These are phyloP conservation scores for Tetradesmus obliquus DNA, from an alignment of 139 green algal species.

Conservation along the genomic window DNA sequence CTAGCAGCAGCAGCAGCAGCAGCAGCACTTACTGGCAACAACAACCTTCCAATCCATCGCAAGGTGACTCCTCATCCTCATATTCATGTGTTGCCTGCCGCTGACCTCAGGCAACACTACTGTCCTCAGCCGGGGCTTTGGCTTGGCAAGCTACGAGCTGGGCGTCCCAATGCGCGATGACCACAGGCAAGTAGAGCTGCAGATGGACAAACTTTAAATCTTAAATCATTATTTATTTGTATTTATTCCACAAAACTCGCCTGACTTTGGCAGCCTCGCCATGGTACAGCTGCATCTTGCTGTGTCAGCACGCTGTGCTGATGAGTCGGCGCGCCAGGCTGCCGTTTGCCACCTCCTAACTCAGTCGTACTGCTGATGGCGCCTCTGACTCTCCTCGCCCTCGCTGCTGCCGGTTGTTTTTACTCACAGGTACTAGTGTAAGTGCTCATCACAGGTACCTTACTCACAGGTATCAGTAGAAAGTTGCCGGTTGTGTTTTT, in stretches of 20 bases:
- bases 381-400: not conserved
- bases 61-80: not conserved
- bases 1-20: not conserved
- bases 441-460: not conserved
- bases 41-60: not conserved
- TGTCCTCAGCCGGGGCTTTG: conserved; percentile 4
- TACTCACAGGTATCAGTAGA: not conserved
- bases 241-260: not conserved
- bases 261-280: not conserved
- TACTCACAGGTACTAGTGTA: not conserved
- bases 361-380: no score
- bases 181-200: conserved; percentile 4
- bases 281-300: no score
- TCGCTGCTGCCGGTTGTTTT: not conserved
- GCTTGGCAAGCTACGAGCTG: not conserved
- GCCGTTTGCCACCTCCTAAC: no score
- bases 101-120: not conserved
- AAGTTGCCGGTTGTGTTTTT: not conserved
- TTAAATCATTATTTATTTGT: not conserved
- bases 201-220: not conserved
- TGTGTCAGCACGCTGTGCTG: not conserved
- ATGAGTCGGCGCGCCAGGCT: no score
- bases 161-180: conserved; percentile 29
- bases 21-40: not conserved
- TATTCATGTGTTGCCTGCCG: not conserved